Conservation (phyloP, 2,329 filamentous ascomycete genomes). For the Phialophora chinensis region DNA sequence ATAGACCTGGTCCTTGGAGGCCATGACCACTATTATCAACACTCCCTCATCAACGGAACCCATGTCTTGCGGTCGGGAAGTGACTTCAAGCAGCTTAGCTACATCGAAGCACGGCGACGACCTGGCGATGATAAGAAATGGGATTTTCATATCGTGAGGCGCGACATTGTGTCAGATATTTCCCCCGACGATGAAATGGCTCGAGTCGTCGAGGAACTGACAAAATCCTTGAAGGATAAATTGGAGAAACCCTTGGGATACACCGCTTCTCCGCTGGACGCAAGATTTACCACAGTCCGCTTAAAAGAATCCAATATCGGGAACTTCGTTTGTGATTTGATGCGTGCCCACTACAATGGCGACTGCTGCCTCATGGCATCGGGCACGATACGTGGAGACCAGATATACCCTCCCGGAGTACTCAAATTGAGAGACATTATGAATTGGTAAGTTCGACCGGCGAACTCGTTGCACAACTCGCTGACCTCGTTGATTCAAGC, state of each 20-base stretch:
- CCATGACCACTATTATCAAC: constrained; percentile 87
- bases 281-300: constrained; percentile 82
- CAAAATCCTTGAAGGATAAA: constrained; percentile 74
- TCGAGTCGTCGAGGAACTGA: constrained; percentile 70
- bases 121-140: constrained; percentile 61
- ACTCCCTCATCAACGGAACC: constrained; percentile 76
- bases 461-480: not conserved
- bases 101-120: constrained; percentile 73
- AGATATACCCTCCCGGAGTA: constrained; percentile 82
- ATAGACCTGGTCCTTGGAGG: constrained; percentile 88
- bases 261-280: constrained; percentile 81
- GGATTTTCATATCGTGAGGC: constrained; percentile 78
- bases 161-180: constrained; percentile 74
- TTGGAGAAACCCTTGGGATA: constrained; percentile 84
- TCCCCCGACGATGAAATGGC: constrained; percentile 67
- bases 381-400: constrained; percentile 85
- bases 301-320: constrained; percentile 80
- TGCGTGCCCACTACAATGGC: constrained; percentile 79
- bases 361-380: constrained; percentile 86
- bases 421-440: constrained; percentile 81
- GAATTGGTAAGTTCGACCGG: constrained; percentile 59
- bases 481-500: constrained; percentile 25
- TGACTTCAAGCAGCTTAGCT: constrained; percentile 91
- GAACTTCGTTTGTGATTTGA: constrained; percentile 90
- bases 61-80: constrained; percentile 87